A percentile compares a stretch with the other conserved stretches of the same genome.
Evolutionary conservation across 495 filamentous ascomycete species (phyloP).

Genomic region (Xylaria bambusicola): DNA sequence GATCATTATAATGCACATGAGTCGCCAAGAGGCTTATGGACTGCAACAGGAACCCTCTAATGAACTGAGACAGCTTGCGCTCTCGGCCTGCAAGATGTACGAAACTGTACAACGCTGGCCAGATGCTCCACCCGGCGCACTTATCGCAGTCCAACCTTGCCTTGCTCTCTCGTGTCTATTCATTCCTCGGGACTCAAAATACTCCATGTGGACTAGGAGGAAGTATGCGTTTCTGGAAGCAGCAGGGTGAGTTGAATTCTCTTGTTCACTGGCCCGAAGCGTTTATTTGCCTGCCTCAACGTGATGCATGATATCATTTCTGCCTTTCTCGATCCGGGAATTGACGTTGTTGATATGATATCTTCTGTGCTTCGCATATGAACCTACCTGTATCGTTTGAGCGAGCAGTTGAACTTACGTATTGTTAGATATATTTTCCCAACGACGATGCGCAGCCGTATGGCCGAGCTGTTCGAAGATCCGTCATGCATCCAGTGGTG

Average conservation of each 20-base stretch:
- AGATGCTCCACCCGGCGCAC: slow-evolving; percentile 64
- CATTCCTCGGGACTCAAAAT: slow-evolving; percentile 67
- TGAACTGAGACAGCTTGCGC: slow-evolving; percentile 61
- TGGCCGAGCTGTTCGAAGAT: slow-evolving; percentile 71
- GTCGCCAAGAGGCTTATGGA: slow-evolving; percentile 57
- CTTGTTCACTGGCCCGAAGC: not conserved
- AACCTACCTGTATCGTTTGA: slow-evolving; percentile 16
- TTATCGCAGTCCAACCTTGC: slow-evolving; percentile 73
- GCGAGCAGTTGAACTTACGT: slow-evolving; percentile 16
- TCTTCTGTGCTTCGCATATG: not conserved
- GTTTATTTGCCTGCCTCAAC: not conserved
- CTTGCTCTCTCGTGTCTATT: slow-evolving; percentile 77
- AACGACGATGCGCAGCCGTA: slow-evolving; percentile 66
- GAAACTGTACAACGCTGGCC: slow-evolving; percentile 77
- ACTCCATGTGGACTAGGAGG: slow-evolving; percentile 80
- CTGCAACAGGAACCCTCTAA: slow-evolving; percentile 33
- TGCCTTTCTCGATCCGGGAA: not conserved
- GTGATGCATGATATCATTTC: not conserved
- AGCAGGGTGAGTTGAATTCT: slow-evolving; percentile 71
- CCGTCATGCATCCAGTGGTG: slow-evolving; percentile 77
- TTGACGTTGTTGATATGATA: too few relatives aligned
- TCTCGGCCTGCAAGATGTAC: slow-evolving; percentile 72
- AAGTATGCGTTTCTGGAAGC: slow-evolving; percentile 79
- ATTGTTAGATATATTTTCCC: slow-evolving; percentile 76
- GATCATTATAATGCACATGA: slow-evolving; percentile 76